Evolutionary conservation across 257 asterid species (phyloP).

Genomic region (Plantago major): DNA sequence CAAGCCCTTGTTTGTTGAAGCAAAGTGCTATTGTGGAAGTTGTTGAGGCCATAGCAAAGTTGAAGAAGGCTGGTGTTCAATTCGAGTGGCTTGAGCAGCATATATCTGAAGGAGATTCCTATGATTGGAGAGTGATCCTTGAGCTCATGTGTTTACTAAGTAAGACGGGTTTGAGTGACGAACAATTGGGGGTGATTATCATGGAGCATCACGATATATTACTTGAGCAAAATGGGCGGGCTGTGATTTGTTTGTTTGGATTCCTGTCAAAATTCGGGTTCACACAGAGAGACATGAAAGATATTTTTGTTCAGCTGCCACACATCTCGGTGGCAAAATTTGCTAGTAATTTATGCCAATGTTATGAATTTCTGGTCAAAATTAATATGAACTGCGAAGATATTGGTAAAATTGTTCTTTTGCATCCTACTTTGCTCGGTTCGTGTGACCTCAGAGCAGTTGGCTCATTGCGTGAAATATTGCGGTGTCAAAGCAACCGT

Average conservation of each 20-base stretch:
- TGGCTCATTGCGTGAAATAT: slow-evolving; percentile 18
- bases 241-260: slow-evolving; percentile 26
- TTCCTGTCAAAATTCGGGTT: slow-evolving; percentile 42
- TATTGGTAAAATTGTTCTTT: slow-evolving; percentile 29
- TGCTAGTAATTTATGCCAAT: slow-evolving; percentile 25
- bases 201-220: slow-evolving; percentile 31
- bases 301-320: slow-evolving; percentile 30
- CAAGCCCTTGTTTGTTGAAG: slow-evolving; percentile 37
- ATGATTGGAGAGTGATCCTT: slow-evolving; percentile 32
- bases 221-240: slow-evolving; percentile 30
- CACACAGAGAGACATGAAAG: slow-evolving; percentile 20
- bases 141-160: slow-evolving; percentile 27
- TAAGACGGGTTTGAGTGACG: slow-evolving; percentile 31
- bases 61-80: slow-evolving; percentile 28
- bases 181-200: slow-evolving; percentile 29
- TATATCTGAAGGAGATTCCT: slow-evolving; percentile 24
- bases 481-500: slow-evolving; percentile 32
- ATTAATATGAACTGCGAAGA: slow-evolving; percentile 34
- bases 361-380: slow-evolving; percentile 32
- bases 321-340: slow-evolving; percentile 29
- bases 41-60: slow-evolving; percentile 22
- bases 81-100: slow-evolving; percentile 39
- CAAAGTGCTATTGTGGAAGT: slow-evolving; percentile 24
- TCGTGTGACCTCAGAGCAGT: slow-evolving; percentile 39
- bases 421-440: slow-evolving; percentile 32